phyloP scores from a whole-genome alignment of 2,329 filamentous ascomycete species.

The Myrmaecium sp. region DNA sequence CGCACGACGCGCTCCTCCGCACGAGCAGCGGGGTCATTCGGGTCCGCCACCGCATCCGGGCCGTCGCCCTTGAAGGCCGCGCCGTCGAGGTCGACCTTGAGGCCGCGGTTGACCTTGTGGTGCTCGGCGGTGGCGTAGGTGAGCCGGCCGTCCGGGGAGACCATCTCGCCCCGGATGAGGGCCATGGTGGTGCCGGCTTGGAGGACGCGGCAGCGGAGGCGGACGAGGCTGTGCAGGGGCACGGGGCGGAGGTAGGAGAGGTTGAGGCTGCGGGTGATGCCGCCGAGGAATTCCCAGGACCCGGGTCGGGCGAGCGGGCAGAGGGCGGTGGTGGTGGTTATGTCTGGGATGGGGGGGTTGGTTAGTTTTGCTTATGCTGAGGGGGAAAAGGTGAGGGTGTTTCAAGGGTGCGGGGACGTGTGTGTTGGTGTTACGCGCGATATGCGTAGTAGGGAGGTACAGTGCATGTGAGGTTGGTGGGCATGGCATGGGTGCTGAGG shows the following conservation, averaged over 20 bases:
- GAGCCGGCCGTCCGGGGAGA: constrained; percentile 28
- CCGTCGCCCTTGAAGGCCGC: no score
- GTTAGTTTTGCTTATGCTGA: not conserved
- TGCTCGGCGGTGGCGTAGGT: constrained; percentile 35
- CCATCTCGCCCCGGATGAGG: constrained; percentile 33
- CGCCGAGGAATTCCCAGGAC: constrained; percentile 36
- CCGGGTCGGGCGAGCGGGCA: constrained; percentile 31
- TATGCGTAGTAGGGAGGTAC: no score
- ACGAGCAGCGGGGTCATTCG: no score
- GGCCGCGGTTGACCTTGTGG: constrained; percentile 35
- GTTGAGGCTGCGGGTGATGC: constrained; percentile 32
- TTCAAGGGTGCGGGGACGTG: no score
- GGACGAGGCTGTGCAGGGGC: constrained; percentile 27
- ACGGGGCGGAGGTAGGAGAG: constrained; percentile 35
- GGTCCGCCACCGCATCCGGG: no score
- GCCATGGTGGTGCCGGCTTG: constrained; percentile 35
- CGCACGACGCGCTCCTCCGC: no score
- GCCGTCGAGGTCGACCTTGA: no score
- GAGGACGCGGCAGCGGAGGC: constrained; percentile 26
- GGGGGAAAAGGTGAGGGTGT: no score
- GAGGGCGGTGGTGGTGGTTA: constrained; percentile 31
- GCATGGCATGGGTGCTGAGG: no score
- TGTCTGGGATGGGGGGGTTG: constrained; percentile 12
- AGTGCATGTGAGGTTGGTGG: no score
- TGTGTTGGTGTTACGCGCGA: no score